These are phyloP conservation scores for Exserohilum rostratum DNA, from an alignment of 2,329 filamentous ascomycete genomes.

Conservation along the genomic window DNA sequence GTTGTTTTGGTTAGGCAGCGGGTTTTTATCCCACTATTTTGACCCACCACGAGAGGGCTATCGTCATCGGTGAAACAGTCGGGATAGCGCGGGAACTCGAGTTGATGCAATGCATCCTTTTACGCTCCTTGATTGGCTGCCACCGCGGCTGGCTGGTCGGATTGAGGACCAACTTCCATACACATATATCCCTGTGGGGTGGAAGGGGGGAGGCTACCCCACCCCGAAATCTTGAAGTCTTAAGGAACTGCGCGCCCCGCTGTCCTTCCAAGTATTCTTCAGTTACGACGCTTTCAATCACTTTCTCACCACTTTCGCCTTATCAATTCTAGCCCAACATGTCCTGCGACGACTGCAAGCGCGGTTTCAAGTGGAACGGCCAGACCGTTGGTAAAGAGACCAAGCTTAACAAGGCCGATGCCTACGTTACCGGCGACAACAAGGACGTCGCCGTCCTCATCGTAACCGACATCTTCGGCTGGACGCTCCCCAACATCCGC, in stretches of 20 bases:
- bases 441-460: conserved; percentile 56
- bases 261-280: neutral
- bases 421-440: conserved; percentile 53
- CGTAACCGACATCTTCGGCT: conserved; percentile 54
- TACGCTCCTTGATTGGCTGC: conserved; percentile 7
- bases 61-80: conserved; percentile 2
- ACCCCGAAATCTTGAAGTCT: conserved; percentile 2
- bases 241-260: conserved; percentile 7
- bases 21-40: no score
- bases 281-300: neutral
- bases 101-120: neutral
- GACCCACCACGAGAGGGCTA: no score
- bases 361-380: conserved; percentile 51
- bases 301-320: neutral
- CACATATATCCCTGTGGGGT: neutral
- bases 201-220: neutral
- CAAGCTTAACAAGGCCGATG: conserved; percentile 46
- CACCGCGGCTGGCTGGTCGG: neutral
- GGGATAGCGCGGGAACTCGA: neutral
- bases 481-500: conserved; percentile 54
- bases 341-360: conserved; percentile 44
- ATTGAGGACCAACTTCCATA: neutral
- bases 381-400: conserved; percentile 47
- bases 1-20: no score
- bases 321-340: conserved; percentile 20